Evolutionary conservation across 2,329 filamentous ascomycete genomes (phyloP), one percentile per base, ranked within the genome.

Genomic region (Magnaporthiopsis poae): DNA sequence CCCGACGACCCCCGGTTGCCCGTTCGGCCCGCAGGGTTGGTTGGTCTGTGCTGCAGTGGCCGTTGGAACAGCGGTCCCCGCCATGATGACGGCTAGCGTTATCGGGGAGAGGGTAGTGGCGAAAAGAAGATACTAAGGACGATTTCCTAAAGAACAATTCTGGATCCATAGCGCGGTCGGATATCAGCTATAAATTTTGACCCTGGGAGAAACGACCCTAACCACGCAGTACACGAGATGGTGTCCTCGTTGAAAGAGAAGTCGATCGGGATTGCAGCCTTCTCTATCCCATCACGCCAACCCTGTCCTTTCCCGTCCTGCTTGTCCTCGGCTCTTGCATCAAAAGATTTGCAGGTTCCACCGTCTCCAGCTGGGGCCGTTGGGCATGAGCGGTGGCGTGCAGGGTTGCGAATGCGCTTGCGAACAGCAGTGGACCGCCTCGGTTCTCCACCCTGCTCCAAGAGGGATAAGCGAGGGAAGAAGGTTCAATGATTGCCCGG

Each of bases 381-480:
- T 62, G 61, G 29, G 13, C 33, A 25, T n/a, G 15, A n/a, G 61
- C 18, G 27, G 61, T 5, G 31, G 2, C 15, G 60, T 27, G 12
- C 25, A 27, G 3, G 25, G 60, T 29, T 2, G 31, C 29, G 29
- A 31, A 7, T 11, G n/a, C 60, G 60, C 29, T 62, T 4, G 29
- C 33, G 60, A 61, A 35, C 36, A 70, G n/a, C n/a, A 71, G 52
- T 70, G 69, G 4, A 74, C 70, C 13, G 75, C 72, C n/a, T 76
- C 74, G 0, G 72, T 75, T 5, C 72, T 70, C 21, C 73, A 70
- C 29, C 74, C 70, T 72, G 56, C 18, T 3, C 4, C 21, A 25
- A 52, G 18, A 39, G 62, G 12, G 29, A 52, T 70, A 67, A 69
- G 68, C 65, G 60, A 60, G 29, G 5, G 15, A 4, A 4, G 15